Percentiles rank a stretch among this genome's conserved stretches.
phyloP scores from a whole-genome alignment of 192 early-diverging fungal species.

The Backusella australiensis region DNA sequence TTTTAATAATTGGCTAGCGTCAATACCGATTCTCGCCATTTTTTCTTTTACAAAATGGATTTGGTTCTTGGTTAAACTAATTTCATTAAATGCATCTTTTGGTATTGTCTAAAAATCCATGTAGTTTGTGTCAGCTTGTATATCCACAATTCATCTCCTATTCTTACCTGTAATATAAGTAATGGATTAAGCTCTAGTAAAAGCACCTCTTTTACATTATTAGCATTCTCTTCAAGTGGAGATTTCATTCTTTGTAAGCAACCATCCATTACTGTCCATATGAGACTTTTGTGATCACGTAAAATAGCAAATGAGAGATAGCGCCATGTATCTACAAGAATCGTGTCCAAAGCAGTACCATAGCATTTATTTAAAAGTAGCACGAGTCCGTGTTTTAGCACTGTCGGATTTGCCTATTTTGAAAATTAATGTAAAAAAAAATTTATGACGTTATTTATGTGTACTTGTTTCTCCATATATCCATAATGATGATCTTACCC shows the following conservation, averaged over 20 bases:
- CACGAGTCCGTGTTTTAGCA: not conserved
- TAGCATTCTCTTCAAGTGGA: not conserved
- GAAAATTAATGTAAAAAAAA: not conserved
- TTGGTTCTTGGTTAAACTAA: not conserved
- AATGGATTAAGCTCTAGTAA: not conserved
- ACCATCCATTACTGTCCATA: not conserved
- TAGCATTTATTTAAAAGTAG: slow-evolving; percentile 1
- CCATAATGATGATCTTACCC: not conserved
- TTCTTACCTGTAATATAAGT: not conserved
- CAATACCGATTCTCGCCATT: not conserved
- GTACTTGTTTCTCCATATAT: not conserved
- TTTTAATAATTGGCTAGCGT: slow-evolving; percentile 2
- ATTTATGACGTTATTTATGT: too few species aligned
- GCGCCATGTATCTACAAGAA: slow-evolving; percentile 1
- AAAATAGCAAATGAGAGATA: not conserved
- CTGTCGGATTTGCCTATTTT: not conserved
- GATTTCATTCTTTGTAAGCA: not conserved
- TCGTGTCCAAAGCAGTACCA: not conserved
- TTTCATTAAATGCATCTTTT: not conserved
- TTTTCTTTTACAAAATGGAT: not conserved
- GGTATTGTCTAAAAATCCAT: not conserved
- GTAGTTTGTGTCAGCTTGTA: too few species aligned
- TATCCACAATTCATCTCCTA: too few species aligned
- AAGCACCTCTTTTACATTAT: not conserved
- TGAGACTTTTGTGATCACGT: not conserved